Percentiles rank a stretch among this genome's conserved stretches.
Evolutionary conservation across 768 basidiomycete genomes (phyloP).

Genomic region (Hericium coralloides): DNA sequence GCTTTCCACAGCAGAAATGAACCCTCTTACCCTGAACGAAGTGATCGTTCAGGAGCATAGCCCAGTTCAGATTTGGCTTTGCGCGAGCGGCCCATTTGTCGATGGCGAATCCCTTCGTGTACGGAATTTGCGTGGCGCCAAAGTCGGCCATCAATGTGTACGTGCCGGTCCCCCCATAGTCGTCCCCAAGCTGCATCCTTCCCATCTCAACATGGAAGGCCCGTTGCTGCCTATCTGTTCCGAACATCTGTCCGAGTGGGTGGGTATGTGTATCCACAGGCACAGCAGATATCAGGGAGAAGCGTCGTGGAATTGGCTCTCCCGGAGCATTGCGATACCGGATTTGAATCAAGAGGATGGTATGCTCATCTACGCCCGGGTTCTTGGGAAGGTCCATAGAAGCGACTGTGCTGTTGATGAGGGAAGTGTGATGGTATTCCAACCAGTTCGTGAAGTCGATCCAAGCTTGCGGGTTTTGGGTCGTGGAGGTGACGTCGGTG

Average conservation of each 20-base stretch:
- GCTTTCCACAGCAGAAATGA: conserved; percentile 1
- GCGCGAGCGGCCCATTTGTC: not conserved
- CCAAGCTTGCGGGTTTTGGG: conserved; percentile 1
- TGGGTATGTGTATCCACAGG: not conserved
- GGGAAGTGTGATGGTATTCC: not conserved
- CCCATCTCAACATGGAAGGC: conserved; percentile 1
- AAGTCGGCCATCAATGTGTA: conserved; percentile 1
- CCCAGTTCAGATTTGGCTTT: not conserved
- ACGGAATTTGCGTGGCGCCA: not conserved
- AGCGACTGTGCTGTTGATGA: not conserved
- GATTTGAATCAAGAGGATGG: not conserved
- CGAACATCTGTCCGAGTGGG: not conserved
- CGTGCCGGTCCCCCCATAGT: conserved; percentile 1
- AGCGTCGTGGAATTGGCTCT: not conserved
- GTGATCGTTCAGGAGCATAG: not conserved
- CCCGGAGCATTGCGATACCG: not conserved
- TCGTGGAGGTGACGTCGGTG: not conserved
- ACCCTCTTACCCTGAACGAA: not conserved
- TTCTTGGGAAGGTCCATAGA: not conserved
- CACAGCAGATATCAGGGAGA: not conserved
- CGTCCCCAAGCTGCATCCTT: not conserved
- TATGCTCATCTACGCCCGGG: not conserved
- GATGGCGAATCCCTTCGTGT: conserved; percentile 3
- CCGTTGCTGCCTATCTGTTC: not conserved
- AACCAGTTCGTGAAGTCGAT: not conserved